Base-by-base conservation (phyloP, 2,329 filamentous ascomycete genomes). In the Tolypocladium capitatum region DNA sequence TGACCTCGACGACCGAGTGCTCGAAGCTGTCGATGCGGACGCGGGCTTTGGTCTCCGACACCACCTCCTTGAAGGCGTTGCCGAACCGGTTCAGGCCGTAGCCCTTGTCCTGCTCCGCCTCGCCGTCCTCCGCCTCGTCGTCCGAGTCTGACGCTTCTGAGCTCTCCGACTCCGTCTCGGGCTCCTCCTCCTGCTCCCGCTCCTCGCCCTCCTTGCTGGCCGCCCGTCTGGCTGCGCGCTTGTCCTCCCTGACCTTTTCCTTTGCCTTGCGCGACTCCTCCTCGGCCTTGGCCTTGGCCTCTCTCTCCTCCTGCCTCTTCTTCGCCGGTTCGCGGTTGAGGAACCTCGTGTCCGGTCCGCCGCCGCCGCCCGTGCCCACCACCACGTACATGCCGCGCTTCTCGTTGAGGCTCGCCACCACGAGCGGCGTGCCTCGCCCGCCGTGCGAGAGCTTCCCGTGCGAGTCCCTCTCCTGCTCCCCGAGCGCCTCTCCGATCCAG, bases 21-120 rank as follows among this genome's bases (percentile, higher is more conserved):
- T 98, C 92, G 60, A 98, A 98, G 64, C 86, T 94, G 66, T 98
- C 92, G 61, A 96, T 94, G 51, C 89, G 74, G 20, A 97, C 89
- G 16, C 90, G 71, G 0, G 91, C 87, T 50, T 83, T 92, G 16
- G 91, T 97, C 71, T 96, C 88, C 46, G 84, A 79, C 2, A 95
- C 86, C 1, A 97, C 92, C 60, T 95, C 89, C 63, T 96, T 89
- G 64, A 98, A 98, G 3, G 92, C 91, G 58, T 84, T 89, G 8
- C 92, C 92, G 60, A 98, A 98, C 45, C 85, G 80, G 66, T 97
- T 98, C 46, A 86, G 69, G 2, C 90, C 84, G 47, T 86, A 84
- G 0, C 84, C 82, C 51, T 78, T 78, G 44, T 76, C 76, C 33
- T 70, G 70, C 16, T 68, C 68, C 35, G 68, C 67, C 35, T 76